phyloP scores from a whole-genome alignment of 2,329 filamentous ascomycete species.

The Penicillium frequentans region DNA sequence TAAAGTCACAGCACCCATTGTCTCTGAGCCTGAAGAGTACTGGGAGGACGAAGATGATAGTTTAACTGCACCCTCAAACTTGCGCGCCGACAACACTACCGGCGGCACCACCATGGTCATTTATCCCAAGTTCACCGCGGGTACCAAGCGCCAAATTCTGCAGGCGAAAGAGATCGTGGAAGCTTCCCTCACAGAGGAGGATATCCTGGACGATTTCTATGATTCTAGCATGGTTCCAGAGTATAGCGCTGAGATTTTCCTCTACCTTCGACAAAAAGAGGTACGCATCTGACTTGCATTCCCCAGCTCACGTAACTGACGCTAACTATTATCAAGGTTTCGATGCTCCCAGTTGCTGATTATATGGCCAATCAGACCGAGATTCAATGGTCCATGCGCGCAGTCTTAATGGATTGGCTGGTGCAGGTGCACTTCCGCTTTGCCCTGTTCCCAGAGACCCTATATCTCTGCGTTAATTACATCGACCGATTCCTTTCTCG shows the following conservation, averaged over 20 bases:
- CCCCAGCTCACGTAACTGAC: neutral
- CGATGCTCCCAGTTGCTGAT: constrained; percentile 80
- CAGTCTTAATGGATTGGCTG: constrained; percentile 96
- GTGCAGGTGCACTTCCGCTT: constrained; percentile 95
- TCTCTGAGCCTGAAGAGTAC: constrained; percentile 60
- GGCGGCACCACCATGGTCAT: constrained; percentile 65
- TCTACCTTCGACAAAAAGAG: constrained; percentile 88
- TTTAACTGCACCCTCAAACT: constrained; percentile 65
- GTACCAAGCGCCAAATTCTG: constrained; percentile 70
- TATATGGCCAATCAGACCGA: constrained; percentile 99
- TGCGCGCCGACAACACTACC: constrained; percentile 72
- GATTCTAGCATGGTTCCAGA: constrained; percentile 98
- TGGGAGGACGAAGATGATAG: constrained; percentile 73
- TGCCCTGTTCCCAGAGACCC: constrained; percentile 84
- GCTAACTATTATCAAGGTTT: constrained; percentile 51
- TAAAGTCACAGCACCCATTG: constrained; percentile 8
- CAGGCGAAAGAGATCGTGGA: constrained; percentile 67
- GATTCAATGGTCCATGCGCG: constrained; percentile 98
- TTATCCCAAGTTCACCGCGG: constrained; percentile 60
- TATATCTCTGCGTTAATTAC: constrained; percentile 94
- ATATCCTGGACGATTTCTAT: constrained; percentile 84
- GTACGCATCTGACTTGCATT: constrained; percentile 49
- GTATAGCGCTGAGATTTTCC: constrained; percentile 93
- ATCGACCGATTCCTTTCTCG: constrained; percentile 93
- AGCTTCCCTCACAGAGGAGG: constrained; percentile 64